phyloP scores from a whole-genome alignment of 129 eudicot genomes.

The Escallonia herrerae region DNA sequence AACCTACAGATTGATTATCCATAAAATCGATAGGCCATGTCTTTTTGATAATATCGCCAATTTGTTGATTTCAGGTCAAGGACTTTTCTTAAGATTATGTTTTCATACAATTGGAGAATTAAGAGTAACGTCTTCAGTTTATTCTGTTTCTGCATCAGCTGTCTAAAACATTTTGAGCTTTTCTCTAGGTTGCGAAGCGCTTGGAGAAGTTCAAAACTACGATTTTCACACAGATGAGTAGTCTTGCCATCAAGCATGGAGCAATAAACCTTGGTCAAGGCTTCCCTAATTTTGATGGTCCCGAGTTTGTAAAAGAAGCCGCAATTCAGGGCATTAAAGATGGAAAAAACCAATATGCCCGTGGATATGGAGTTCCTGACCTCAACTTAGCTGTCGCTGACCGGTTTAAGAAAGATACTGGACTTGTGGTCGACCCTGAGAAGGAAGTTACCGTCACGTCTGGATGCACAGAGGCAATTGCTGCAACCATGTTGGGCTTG shows the following conservation, averaged over 20 bases:
- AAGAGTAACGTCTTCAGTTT: too few species aligned
- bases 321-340: conserved; percentile 89
- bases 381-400: conserved; percentile 78
- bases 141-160: not conserved
- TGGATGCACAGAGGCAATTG: conserved; percentile 98
- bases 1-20: too few species aligned
- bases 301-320: conserved; percentile 93
- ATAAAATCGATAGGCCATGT: too few species aligned
- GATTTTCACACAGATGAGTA: conserved; percentile 94
- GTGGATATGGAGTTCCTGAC: conserved; percentile 91
- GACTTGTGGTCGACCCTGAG: conserved; percentile 75
- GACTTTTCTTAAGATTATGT: too few species aligned
- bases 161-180: not conserved
- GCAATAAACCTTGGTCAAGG: conserved; percentile 99
- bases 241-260: conserved; percentile 85
- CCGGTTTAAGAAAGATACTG: conserved; percentile 77
- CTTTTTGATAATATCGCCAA: too few species aligned
- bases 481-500: conserved; percentile 86
- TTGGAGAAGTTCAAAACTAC: conserved; percentile 96
- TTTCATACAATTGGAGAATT: too few species aligned
- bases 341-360: conserved; percentile 95
- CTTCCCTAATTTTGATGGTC: conserved; percentile 97
- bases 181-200: conserved; percentile 75
- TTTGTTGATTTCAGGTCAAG: too few species aligned
- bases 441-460: conserved; percentile 93